These are phyloP conservation scores for Yamadazyma laniorum DNA, from an alignment of 805 yeast species.

Conservation along the genomic window DNA sequence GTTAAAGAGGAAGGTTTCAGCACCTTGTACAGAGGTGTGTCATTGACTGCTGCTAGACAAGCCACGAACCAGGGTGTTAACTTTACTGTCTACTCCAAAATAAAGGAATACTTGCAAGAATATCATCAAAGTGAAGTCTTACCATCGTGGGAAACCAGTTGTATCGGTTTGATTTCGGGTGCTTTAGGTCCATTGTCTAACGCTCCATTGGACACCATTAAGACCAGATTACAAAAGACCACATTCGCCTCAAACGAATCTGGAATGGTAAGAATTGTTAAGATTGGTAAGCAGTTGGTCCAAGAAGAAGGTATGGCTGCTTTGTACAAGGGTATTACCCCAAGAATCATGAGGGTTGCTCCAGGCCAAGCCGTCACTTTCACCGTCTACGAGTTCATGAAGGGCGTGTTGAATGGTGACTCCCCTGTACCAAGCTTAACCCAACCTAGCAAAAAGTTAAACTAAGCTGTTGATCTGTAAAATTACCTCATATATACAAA, in stretches of 20 bases:
- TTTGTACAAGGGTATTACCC: conserved; percentile 75
- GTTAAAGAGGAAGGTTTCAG: conserved; percentile 87
- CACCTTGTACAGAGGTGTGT: conserved; percentile 90
- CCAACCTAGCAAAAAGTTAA: conserved; percentile 15
- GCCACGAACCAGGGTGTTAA: conserved; percentile 98
- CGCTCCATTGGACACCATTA: conserved; percentile 96
- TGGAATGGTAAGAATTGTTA: conserved; percentile 72
- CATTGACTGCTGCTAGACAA: conserved; percentile 95
- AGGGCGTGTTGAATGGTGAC: conserved; percentile 52
- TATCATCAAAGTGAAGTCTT: conserved; percentile 57
- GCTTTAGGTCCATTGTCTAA: conserved; percentile 97
- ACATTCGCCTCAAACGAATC: conserved; percentile 63
- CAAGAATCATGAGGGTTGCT: conserved; percentile 98
- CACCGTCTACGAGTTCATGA: conserved; percentile 90
- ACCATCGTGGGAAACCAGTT: conserved; percentile 93
- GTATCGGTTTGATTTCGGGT: conserved; percentile 89
- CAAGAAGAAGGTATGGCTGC: conserved; percentile 77
- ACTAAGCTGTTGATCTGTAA: too few relatives aligned
- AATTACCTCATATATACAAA: too few relatives aligned
- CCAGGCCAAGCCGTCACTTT: conserved; percentile 99
- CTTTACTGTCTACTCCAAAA: conserved; percentile 88
- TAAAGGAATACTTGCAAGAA: conserved; percentile 68
- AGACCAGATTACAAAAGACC: conserved; percentile 94
- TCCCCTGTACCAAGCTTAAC: conserved; percentile 17
- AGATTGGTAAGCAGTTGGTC: conserved; percentile 77